A percentile compares a stretch with the other conserved stretches of the same genome.
Conservation (phyloP, 129 eudicot genomes). For the Artemisia tridentata region DNA sequence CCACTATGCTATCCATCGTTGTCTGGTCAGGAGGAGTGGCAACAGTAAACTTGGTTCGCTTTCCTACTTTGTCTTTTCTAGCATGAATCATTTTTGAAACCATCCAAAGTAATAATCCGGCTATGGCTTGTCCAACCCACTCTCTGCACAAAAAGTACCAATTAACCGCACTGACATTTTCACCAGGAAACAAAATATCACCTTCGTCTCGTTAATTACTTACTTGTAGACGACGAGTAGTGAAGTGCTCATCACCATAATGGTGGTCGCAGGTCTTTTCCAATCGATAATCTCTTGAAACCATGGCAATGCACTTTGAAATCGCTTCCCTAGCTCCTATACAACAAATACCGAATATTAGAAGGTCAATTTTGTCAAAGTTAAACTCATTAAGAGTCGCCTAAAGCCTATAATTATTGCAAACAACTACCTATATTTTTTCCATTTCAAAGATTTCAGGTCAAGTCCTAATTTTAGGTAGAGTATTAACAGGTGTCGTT, state of each 20-base stretch:
- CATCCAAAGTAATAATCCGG: slow-evolving; percentile 52
- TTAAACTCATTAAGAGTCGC: background rate
- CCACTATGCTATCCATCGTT: slow-evolving; percentile 70
- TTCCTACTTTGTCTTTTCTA: slow-evolving; percentile 32
- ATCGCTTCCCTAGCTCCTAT: slow-evolving; percentile 62
- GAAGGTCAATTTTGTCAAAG: background rate
- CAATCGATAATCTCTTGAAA: slow-evolving; percentile 51
- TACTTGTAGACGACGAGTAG: slow-evolving; percentile 65
- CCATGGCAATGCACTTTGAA: slow-evolving; percentile 42
- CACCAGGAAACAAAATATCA: no score
- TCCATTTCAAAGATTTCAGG: no score
- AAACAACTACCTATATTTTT: no score
- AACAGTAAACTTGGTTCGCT: slow-evolving; percentile 46
- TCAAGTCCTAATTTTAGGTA: no score
- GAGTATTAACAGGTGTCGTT: no score
- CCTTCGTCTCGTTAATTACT: background rate
- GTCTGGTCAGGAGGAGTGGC: slow-evolving; percentile 49
- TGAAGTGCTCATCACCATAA: slow-evolving; percentile 29
- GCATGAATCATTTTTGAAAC: slow-evolving; percentile 50
- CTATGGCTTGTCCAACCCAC: slow-evolving; percentile 71
- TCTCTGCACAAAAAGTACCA: slow-evolving; percentile 40
- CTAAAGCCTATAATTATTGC: background rate
- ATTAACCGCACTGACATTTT: background rate
- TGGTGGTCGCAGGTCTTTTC: slow-evolving; percentile 61
- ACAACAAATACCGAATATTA: background rate